Evolutionary conservation across 164 flowering plant genomes (phyloP).

Genomic region (Berberis thunbergii): DNA sequence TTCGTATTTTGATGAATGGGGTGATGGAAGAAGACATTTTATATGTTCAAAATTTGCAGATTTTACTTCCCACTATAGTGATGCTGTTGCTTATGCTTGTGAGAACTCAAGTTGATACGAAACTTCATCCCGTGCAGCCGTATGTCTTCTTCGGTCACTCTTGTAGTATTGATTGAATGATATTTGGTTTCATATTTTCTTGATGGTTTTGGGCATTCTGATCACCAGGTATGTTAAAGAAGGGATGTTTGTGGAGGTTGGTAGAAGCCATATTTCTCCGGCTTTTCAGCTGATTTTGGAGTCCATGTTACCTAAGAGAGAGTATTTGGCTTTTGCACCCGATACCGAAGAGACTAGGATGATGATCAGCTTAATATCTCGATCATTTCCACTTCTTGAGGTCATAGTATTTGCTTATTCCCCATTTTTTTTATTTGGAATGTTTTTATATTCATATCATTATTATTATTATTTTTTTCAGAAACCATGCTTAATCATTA

Average conservation of each 20-base stretch:
- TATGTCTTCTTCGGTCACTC: constrained; percentile 20
- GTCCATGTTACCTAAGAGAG: constrained; percentile 36
- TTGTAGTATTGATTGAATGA: background rate
- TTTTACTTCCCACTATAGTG: constrained; percentile 78
- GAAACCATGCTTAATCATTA: too few relatives aligned
- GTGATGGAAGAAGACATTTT: background rate
- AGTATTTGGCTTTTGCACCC: constrained; percentile 91
- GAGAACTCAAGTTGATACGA: constrained; percentile 70
- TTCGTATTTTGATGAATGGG: too few relatives aligned
- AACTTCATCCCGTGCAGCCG: constrained; percentile 79
- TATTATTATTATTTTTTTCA: background rate
- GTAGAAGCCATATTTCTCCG: constrained; percentile 61
- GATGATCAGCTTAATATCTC: constrained; percentile 61
- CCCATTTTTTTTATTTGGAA: background rate
- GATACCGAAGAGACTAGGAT: constrained; percentile 66
- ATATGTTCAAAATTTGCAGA: constrained; percentile 27
- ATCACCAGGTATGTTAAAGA: constrained; percentile 57
- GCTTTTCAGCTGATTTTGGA: constrained; percentile 53
- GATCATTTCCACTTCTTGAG: constrained; percentile 73
- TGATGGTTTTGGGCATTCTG: background rate
- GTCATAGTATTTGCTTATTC: constrained; percentile 19
- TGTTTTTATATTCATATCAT: background rate
- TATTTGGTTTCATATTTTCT: background rate
- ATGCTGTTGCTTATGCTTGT: constrained; percentile 81
- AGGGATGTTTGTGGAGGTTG: constrained; percentile 78